Base-by-base conservation (phyloP, 2,329 filamentous ascomycete species). In the Trichoderma gracile region DNA sequence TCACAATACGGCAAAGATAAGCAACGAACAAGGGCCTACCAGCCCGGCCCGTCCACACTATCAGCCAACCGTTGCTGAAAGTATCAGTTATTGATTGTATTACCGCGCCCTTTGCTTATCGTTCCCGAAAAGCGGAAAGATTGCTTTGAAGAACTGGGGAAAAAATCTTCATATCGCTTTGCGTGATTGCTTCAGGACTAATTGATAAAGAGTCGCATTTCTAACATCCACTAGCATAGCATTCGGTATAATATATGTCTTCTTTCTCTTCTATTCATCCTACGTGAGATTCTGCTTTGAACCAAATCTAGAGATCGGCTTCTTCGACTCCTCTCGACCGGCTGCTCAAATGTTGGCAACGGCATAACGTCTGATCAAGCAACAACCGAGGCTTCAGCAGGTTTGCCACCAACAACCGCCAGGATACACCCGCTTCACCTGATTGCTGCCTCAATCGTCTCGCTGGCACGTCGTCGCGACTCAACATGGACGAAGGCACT, bases 401-500 rank as follows among this genome's bases (percentile, higher is more conserved):
- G 70, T 71, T 69, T 67, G 60, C 68, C 66, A 43, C 64, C 68
- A 68, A 67, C 68, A 69, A 69, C 67, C 69, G 69, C 69, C 67
- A 69, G 66, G 66, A 68, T 68, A 68, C 68, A 65, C 65, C 64
- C 67, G 45, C 64, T 67, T 68, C 21, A 23, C 21, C 49, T 38
- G 50, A 43, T 43, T 23, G 33, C 52, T 55, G 52, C 33, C 27
- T 40, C 9, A 3, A 38, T 12, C 45, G 27, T 54, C 19, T 17
- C 30, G 23, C 23, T 9, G 27, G 10, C 12, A 45, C 9, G 50
- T 56, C 30, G 14, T 14, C 21, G 27, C 43, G 2, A 14, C 30
- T 23, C 63, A 70, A 61, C 64, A 86, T 86, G 84, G 84, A 86
- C 67, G 84, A 86, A 70, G 82, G 85, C 67, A 81, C 84, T 62